Percentiles rank a stretch among this genome's conserved stretches.
These are phyloP conservation scores for Candida vartiovaarae DNA, from an alignment of 805 yeast species.

Conservation along the genomic window DNA sequence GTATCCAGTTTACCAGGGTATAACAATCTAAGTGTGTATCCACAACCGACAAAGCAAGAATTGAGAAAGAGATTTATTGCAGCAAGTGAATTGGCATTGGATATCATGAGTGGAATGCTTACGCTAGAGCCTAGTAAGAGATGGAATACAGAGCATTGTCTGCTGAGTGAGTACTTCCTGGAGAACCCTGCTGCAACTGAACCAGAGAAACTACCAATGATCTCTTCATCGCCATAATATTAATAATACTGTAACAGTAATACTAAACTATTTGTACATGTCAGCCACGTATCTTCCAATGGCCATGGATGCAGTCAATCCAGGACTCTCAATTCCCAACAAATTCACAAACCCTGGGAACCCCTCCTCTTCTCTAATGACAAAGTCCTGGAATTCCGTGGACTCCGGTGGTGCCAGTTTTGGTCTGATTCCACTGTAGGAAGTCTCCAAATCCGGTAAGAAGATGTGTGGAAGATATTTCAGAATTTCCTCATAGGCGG, in stretches of 20 bases:
- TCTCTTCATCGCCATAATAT: not conserved
- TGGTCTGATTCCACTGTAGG: slow-evolving; percentile 82
- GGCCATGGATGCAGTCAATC: slow-evolving; percentile 76
- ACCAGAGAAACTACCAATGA: slow-evolving; percentile 53
- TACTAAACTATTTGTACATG: slow-evolving; percentile 7
- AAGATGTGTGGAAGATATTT: slow-evolving; percentile 59
- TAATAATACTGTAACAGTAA: not conserved
- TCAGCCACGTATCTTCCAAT: slow-evolving; percentile 65
- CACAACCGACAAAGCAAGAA: slow-evolving; percentile 77
- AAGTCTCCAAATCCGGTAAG: slow-evolving; percentile 46
- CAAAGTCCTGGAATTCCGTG: slow-evolving; percentile 59
- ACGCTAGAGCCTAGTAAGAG: slow-evolving; percentile 73
- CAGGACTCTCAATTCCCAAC: slow-evolving; percentile 87
- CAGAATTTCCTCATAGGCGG: slow-evolving; percentile 51
- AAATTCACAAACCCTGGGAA: slow-evolving; percentile 75
- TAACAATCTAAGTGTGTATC: slow-evolving; percentile 66
- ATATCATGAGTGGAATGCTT: slow-evolving; percentile 65
- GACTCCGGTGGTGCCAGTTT: slow-evolving; percentile 46
- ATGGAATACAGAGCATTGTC: slow-evolving; percentile 55
- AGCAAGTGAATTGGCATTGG: slow-evolving; percentile 80
- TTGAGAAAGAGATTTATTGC: slow-evolving; percentile 80
- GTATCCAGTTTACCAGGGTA: slow-evolving; percentile 75
- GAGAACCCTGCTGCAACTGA: slow-evolving; percentile 73
- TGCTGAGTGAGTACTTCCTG: slow-evolving; percentile 58
- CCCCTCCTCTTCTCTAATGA: slow-evolving; percentile 62